Percentiles rank a stretch among this genome's conserved stretches.
phyloP scores from a whole-genome alignment of 2,329 filamentous ascomycete genomes.

The Penicillium sp. region DNA sequence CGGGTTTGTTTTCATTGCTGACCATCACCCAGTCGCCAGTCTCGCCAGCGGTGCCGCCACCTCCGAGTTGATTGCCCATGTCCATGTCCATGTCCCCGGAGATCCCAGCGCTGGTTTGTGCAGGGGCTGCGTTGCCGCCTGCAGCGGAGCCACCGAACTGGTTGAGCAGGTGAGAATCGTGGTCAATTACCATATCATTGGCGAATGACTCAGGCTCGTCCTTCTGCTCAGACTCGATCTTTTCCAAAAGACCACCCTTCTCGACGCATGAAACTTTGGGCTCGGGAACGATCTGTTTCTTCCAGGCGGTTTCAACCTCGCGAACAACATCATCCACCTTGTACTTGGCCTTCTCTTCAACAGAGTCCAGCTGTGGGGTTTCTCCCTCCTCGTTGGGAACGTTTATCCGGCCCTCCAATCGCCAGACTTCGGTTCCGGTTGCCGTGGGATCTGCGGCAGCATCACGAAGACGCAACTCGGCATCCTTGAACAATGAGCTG shows the following conservation, averaged over 20 bases:
- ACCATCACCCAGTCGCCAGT: constrained; percentile 76
- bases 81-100: constrained; percentile 48
- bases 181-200: constrained; percentile 40
- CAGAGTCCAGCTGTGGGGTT: constrained; percentile 37
- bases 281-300: constrained; percentile 65
- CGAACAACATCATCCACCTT: constrained; percentile 71
- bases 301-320: constrained; percentile 71
- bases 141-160: constrained; percentile 35
- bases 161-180: constrained; percentile 36
- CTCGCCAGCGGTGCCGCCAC: constrained; percentile 46
- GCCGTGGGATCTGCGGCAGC: constrained; percentile 60
- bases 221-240: constrained; percentile 38
- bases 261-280: constrained; percentile 71
- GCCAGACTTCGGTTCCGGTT: constrained; percentile 62
- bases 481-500: constrained; percentile 68
- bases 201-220: constrained; percentile 38
- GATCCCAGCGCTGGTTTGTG: constrained; percentile 17
- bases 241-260: constrained; percentile 73
- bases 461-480: constrained; percentile 74
- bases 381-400: constrained; percentile 37
- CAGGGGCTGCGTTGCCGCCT: constrained; percentile 5
- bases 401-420: constrained; percentile 58
- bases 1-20: constrained; percentile 59
- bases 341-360: constrained; percentile 46
- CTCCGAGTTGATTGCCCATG: constrained; percentile 53